Evolutionary conservation across 2,329 filamentous ascomycete species (phyloP).

Genomic region (Diaporthe australafricana): DNA sequence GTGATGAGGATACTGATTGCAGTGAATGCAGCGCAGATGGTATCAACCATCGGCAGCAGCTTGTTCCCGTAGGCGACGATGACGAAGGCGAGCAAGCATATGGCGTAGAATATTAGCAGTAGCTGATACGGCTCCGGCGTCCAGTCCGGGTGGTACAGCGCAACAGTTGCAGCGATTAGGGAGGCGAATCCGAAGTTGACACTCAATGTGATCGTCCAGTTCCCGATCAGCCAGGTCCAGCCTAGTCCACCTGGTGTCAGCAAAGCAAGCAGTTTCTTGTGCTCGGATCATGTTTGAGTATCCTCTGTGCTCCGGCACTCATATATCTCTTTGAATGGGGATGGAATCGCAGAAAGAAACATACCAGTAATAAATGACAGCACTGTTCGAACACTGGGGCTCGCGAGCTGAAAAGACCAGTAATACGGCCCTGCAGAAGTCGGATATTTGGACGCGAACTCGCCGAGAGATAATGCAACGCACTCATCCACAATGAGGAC

Average conservation of each 20-base stretch:
- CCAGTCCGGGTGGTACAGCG: slow-evolving; percentile 66
- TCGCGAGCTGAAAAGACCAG: slow-evolving; percentile 63
- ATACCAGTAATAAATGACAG: slow-evolving; percentile 59
- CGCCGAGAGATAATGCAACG: slow-evolving; percentile 61
- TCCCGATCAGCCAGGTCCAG: slow-evolving; percentile 64
- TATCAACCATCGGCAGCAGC: slow-evolving; percentile 69
- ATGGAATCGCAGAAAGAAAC: not conserved
- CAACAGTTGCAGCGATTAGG: slow-evolving; percentile 61
- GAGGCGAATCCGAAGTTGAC: slow-evolving; percentile 68
- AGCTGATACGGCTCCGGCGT: slow-evolving; percentile 66
- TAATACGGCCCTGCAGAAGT: slow-evolving; percentile 65
- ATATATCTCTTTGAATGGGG: no score
- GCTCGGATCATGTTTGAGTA: fast-evolving
- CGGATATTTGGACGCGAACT: slow-evolving; percentile 63
- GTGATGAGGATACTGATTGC: slow-evolving; percentile 67
- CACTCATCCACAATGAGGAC: slow-evolving; percentile 65
- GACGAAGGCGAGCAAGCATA: slow-evolving; percentile 65
- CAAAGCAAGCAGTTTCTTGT: fast-evolving
- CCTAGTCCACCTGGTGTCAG: slow-evolving; percentile 42
- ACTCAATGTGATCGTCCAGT: slow-evolving; percentile 64
- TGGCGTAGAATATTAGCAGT: slow-evolving; percentile 70
- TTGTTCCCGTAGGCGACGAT: slow-evolving; percentile 69
- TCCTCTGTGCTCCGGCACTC: fast-evolving
- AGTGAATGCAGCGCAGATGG: slow-evolving; percentile 66
- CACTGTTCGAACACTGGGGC: slow-evolving; percentile 53